Evolutionary conservation across 208 protist genomes (phyloP).

Genomic region (Leishmania braziliensis): DNA sequence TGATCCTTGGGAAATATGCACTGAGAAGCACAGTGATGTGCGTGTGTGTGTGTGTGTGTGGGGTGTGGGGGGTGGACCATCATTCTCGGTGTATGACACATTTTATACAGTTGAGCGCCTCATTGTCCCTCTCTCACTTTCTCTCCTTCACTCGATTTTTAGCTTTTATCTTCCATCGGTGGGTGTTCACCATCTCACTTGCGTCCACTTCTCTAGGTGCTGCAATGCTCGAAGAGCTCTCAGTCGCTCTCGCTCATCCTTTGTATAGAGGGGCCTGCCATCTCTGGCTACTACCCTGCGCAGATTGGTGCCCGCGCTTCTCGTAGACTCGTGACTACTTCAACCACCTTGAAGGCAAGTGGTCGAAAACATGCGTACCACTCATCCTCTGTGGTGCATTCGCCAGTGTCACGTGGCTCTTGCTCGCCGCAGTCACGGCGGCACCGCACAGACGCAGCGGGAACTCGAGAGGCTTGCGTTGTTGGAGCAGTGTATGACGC

Average conservation of each 20-base stretch:
- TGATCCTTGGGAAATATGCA: background rate
- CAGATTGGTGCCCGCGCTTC: background rate
- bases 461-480: conserved; percentile 36
- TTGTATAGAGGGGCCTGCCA: background rate
- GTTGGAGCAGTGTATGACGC: conserved; percentile 26
- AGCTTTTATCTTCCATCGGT: background rate
- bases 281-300: background rate
- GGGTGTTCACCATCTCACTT: background rate
- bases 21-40: background rate
- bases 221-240: background rate
- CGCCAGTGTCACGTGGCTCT: background rate
- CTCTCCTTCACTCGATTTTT: background rate
- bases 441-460: conserved; percentile 17
- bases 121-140: background rate
- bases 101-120: background rate
- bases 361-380: background rate
- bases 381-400: background rate
- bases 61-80: background rate
- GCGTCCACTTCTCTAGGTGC: background rate
- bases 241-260: background rate
- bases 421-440: conserved; percentile 41
- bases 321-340: background rate
- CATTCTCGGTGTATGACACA: background rate
- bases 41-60: background rate
- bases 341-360: background rate